Evolutionary conservation across 768 basidiomycete genomes (phyloP).

Genomic region (Termitomyces sp.): DNA sequence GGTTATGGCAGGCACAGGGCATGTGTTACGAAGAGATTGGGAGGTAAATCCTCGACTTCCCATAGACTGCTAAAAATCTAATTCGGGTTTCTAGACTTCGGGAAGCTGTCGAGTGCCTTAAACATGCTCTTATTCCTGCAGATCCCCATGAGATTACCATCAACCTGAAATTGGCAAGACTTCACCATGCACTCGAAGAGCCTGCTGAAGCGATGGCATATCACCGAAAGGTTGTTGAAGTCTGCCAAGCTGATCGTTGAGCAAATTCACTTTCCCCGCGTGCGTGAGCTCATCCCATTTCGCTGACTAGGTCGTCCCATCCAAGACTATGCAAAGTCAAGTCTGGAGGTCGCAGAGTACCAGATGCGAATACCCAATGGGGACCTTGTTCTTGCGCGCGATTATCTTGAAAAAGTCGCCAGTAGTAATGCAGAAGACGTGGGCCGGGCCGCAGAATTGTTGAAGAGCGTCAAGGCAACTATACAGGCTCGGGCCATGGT

Average conservation of each 20-base stretch:
- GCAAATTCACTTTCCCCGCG: slow-evolving; percentile 19
- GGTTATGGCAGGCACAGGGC: slow-evolving; percentile 94
- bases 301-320: slow-evolving; percentile 53
- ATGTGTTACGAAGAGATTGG: slow-evolving; percentile 92
- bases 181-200: slow-evolving; percentile 67
- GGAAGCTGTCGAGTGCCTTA: slow-evolving; percentile 90
- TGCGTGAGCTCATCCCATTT: slow-evolving; percentile 19
- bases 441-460: slow-evolving; percentile 61
- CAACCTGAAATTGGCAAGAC: slow-evolving; percentile 66
- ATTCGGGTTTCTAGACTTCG: slow-evolving; percentile 45
- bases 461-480: slow-evolving; percentile 49
- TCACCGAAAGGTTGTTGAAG: slow-evolving; percentile 76
- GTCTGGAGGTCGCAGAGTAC: slow-evolving; percentile 78
- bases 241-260: slow-evolving; percentile 59
- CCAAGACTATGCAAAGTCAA: slow-evolving; percentile 79
- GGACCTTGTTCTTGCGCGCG: slow-evolving; percentile 64
- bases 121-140: slow-evolving; percentile 81
- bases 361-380: slow-evolving; percentile 60
- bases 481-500: slow-evolving; percentile 22
- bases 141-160: slow-evolving; percentile 74
- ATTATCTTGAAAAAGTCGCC: slow-evolving; percentile 70
- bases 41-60: slow-evolving; percentile 43
- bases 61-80: background rate
- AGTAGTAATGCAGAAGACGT: slow-evolving; percentile 82
- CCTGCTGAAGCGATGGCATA: slow-evolving; percentile 66